Evolutionary conservation across 1,284 basidiomycete species (phyloP).

Genomic region (Rhodotorula glutinis): DNA sequence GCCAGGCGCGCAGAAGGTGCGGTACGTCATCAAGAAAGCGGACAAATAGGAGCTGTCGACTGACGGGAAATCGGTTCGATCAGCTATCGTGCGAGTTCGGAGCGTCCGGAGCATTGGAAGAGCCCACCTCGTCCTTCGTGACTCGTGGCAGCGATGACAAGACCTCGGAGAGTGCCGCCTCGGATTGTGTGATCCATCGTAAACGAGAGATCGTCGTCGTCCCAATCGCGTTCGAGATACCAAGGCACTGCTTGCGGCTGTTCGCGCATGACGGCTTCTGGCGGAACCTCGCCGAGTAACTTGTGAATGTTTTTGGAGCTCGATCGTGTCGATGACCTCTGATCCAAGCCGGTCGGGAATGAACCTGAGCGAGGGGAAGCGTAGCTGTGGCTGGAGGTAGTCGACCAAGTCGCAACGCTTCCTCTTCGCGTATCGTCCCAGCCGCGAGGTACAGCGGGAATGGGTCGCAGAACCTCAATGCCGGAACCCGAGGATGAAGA

Average conservation of each 20-base stretch:
- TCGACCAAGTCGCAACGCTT: conserved; percentile 25
- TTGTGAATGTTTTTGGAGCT: conserved; percentile 62
- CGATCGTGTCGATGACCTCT: not conserved
- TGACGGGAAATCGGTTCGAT: not conserved
- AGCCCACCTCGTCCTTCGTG: conserved; percentile 58
- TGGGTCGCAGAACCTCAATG: conserved; percentile 5
- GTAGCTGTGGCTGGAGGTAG: conserved; percentile 3
- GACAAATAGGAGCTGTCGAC: conserved; percentile 76
- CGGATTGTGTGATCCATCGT: conserved; percentile 72
- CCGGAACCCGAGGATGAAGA: not conserved
- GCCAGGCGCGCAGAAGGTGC: conserved; percentile 84
- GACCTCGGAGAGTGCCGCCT: conserved; percentile 78
- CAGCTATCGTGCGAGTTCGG: not conserved
- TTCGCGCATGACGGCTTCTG: not conserved
- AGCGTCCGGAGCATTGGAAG: too few species aligned
- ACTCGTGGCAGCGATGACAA: conserved; percentile 84
- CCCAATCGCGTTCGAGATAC: conserved; percentile 69
- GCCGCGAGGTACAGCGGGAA: conserved; percentile 11
- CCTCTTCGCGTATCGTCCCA: conserved; percentile 27
- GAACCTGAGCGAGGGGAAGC: not conserved
- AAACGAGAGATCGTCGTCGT: conserved; percentile 76
- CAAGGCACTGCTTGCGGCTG: conserved; percentile 35
- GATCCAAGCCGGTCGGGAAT: not conserved
- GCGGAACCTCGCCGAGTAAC: conserved; percentile 60
- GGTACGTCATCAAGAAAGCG: conserved; percentile 95